Evolutionary conservation across 73 alveolate species (phyloP), one percentile per base, ranked within the genome.

Genomic region (Blepharisma japonicum): DNA sequence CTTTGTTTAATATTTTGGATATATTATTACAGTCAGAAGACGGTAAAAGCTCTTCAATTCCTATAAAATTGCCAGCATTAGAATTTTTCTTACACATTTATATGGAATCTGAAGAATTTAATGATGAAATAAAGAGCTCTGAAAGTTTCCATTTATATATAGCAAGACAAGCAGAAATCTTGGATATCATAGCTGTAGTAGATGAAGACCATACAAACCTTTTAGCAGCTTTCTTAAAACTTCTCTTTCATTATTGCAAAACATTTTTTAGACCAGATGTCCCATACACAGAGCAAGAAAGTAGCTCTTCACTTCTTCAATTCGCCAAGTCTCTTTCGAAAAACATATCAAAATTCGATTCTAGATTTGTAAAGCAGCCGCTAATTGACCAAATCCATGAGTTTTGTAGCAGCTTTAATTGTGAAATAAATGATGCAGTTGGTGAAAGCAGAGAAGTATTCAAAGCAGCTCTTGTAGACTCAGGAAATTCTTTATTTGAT

Each of bases 1-100:
- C 86, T 20, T 71, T 85, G 11, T 81, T 61, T 39, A 80, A 80
- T 56, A 85, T 79, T 2, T 71, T 85, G 48, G 78, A 81, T 32
- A 81, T 85, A 9, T 77, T 85, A 39, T 45, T 70, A 39, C 66
- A 14, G 23, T 14, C 4, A 7, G n/a, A 39, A 39, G 56, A 70
- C n/a, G 80, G 27, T 5, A 45, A 7, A 5, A 47, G 5, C n/a
- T 25, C 66, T 0, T 70, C 11, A 8, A 3, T 14, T 14, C 39
- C 11, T 18, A n/a, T 70, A 5, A 70, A 70, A 47, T 14, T 39
- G 21, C 80, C 80, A 18, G 20, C 27, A 20, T 21, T 70, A 9
- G 45, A 47, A 7, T 70, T 70, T 47, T 70, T 70, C 56, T 70
- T 2, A 2, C n/a, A 70, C n/a, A 45, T 70, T 45, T 70, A 70